Evolutionary conservation across 2,329 filamentous ascomycete species (phyloP).

Genomic region (Scytalidium sp.): DNA sequence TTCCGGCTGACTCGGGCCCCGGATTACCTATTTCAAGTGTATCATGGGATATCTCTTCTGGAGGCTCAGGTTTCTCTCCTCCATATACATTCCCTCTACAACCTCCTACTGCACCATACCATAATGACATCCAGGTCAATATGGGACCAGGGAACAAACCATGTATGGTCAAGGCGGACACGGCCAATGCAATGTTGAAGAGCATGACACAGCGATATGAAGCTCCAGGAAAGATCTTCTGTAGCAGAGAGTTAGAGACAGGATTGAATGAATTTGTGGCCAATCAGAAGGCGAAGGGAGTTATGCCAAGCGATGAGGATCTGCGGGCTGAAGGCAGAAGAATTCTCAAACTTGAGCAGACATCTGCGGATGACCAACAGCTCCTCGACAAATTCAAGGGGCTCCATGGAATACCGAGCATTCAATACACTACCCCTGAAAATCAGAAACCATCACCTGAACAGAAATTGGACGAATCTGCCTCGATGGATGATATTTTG

Average conservation of each 20-base stretch:
- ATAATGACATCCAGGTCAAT: conserved; percentile 25
- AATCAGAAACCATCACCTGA: not conserved
- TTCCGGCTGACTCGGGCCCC: conserved; percentile 44
- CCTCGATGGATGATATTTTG: not conserved
- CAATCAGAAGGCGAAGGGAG: conserved; percentile 34
- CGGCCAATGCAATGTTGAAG: conserved; percentile 47
- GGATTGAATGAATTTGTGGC: conserved; percentile 48
- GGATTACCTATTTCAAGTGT: conserved; percentile 38
- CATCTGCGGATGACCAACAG: conserved; percentile 51
- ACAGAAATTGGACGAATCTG: not conserved
- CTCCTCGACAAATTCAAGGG: conserved; percentile 49
- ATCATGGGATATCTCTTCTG: conserved; percentile 46
- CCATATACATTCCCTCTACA: conserved; percentile 48
- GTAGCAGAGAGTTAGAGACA: conserved; percentile 55
- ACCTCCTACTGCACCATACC: conserved; percentile 32
- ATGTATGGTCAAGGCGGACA: conserved; percentile 40
- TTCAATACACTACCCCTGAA: not conserved
- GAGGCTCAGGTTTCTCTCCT: conserved; percentile 53
- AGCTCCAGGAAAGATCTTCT: conserved; percentile 51
- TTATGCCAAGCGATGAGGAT: conserved; percentile 45
- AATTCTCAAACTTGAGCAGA: conserved; percentile 43
- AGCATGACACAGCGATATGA: conserved; percentile 40
- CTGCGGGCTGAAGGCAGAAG: conserved; percentile 45
- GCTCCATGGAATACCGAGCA: conserved; percentile 11
- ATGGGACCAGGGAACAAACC: conserved; percentile 26